A percentile compares a stretch with the other conserved stretches of the same genome.
Evolutionary conservation across 2,329 filamentous ascomycete species (phyloP).

Genomic region (Fusarium gaditjirri): DNA sequence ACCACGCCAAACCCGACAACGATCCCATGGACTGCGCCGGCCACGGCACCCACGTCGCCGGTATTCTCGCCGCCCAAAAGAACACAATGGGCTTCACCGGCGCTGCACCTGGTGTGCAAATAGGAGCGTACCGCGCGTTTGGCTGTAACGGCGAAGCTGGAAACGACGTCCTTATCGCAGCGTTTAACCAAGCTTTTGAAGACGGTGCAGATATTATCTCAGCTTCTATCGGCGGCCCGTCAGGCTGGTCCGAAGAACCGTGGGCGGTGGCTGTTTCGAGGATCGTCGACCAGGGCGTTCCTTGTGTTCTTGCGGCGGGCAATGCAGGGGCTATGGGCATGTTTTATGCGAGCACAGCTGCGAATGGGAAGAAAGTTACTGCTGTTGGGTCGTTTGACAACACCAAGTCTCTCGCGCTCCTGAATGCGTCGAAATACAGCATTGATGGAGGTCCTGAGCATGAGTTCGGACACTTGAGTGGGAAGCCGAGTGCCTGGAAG

Average conservation of each 20-base stretch:
- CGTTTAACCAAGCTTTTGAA: constrained; percentile 69
- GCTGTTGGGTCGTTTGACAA: constrained; percentile 64
- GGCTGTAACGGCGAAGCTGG: constrained; percentile 62
- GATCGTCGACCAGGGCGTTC: constrained; percentile 64
- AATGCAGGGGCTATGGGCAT: constrained; percentile 59
- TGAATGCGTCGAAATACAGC: constrained; percentile 55
- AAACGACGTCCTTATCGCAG: constrained; percentile 68
- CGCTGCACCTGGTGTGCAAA: constrained; percentile 64
- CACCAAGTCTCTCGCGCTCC: constrained; percentile 53
- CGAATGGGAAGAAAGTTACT: constrained; percentile 59
- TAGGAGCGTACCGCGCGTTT: constrained; percentile 68
- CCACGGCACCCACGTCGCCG: constrained; percentile 71
- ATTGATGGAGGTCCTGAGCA: constrained; percentile 49
- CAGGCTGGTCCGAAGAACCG: constrained; percentile 63
- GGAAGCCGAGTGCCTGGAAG: constrained; percentile 55
- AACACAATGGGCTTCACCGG: constrained; percentile 66
- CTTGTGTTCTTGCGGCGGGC: constrained; percentile 64
- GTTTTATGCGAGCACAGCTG: constrained; percentile 62
- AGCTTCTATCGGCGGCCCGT: constrained; percentile 62
- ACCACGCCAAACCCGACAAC: constrained; percentile 55
- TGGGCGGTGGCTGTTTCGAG: constrained; percentile 62
- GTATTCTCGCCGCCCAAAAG: constrained; percentile 69
- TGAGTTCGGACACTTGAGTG: constrained; percentile 57
- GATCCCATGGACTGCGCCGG: constrained; percentile 67
- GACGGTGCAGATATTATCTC: constrained; percentile 69